Percentiles rank a stretch among this genome's conserved stretches.
phyloP scores from a whole-genome alignment of 1,139 yeast genomes.

The Magnusiomyces suaveolens region DNA sequence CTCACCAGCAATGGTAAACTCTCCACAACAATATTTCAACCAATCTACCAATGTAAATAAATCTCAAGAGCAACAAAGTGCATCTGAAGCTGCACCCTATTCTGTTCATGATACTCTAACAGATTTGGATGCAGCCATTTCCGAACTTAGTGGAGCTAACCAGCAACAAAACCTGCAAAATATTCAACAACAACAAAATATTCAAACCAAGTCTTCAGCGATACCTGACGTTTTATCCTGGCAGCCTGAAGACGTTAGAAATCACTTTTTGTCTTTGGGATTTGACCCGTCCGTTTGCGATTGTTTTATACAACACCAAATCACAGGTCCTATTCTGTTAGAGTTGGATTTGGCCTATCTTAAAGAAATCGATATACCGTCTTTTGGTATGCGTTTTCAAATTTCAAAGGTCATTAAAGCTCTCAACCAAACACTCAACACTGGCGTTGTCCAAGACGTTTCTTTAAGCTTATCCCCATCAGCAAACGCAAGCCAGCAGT shows the following conservation, averaged over 20 bases:
- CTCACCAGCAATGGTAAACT: slow-evolving; percentile 23
- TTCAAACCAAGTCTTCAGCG: neutral
- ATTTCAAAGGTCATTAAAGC: slow-evolving; percentile 80
- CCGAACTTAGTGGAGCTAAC: slow-evolving; percentile 41
- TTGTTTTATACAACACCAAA: slow-evolving; percentile 77
- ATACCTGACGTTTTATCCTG: slow-evolving; percentile 37
- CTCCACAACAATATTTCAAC: neutral
- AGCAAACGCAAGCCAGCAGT: slow-evolving; percentile 9
- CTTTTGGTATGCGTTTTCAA: slow-evolving; percentile 93
- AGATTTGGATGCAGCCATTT: slow-evolving; percentile 78
- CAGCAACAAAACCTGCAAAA: slow-evolving; percentile 4
- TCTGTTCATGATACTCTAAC: slow-evolving; percentile 46
- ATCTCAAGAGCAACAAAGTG: slow-evolving; percentile 1
- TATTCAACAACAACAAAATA: neutral
- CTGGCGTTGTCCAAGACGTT: neutral
- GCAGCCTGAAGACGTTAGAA: slow-evolving; percentile 79
- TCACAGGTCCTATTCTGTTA: slow-evolving; percentile 73
- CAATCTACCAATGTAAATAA: neutral
- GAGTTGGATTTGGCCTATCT: slow-evolving; percentile 78
- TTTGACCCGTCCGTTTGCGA: slow-evolving; percentile 69
- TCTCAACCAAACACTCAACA: slow-evolving; percentile 29
- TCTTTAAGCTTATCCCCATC: neutral
- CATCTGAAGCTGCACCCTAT: too few relatives aligned
- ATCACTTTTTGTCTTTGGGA: slow-evolving; percentile 63
- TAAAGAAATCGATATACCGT: slow-evolving; percentile 82